Evolutionary conservation across 2,329 filamentous ascomycete genomes (phyloP), one percentile per base, ranked within the genome.

Genomic region (Ceratocystis diversiconidia): DNA sequence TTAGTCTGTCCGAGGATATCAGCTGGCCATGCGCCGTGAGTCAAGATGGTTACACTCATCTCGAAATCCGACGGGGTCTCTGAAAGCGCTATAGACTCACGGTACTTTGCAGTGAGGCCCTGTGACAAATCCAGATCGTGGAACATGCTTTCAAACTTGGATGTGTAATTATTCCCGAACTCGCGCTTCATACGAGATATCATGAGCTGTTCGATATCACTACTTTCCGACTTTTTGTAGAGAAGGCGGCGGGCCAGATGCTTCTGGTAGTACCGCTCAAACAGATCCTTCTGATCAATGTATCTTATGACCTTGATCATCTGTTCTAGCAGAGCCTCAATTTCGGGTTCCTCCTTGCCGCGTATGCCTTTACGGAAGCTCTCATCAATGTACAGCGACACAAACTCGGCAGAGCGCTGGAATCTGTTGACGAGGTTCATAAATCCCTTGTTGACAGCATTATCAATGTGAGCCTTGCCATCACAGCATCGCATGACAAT

Each of bases 201-300:
- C 84, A 99, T 95, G 72, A 94, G 88, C 73, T 92, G 92, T 76
- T 99, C 94, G 0, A 91, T 90, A 71, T 96, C 92, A 69, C 90
- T 87, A 73, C 89, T 95, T 70, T 95, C 87, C 0, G 90, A 92
- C 71, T 94, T 95, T 73, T 87, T 89, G 76, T 94, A 89, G 19
- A 99, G 79, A 52, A 99, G 78, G 63, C 94, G 85, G 67, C 90
- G 87, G 57, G 90, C 92, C 28, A 99, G 81, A 75, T 99, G 94
- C 73, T 95, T 95, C 79, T 97, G 96, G 79, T 99, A 97, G 75
- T 99, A 99, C 3, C 89, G 85, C 77, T 99, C 92, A 72, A 99
- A 96, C 70, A 95, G 80, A 73, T 99, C 94, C 76, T 92, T 94
- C 72, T 97, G 92, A 65, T 86, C 84, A 46, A 99, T 83, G 70